Conservation (phyloP, 1,284 basidiomycete species). For the Crepidotus sp. region DNA sequence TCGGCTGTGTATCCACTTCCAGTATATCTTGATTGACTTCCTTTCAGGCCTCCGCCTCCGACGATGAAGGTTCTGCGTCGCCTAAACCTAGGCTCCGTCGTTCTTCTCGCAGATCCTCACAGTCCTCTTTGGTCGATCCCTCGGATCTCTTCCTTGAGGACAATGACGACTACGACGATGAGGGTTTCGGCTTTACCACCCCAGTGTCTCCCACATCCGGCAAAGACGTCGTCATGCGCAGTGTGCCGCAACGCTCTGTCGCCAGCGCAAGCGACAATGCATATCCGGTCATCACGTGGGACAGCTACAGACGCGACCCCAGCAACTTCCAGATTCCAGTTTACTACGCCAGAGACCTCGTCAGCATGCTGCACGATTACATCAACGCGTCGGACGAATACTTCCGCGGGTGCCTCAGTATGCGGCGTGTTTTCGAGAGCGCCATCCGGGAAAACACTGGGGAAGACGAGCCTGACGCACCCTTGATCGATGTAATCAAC, state of each 20-base stretch:
- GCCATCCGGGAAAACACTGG: slow-evolving; percentile 48
- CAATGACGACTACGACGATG: not conserved
- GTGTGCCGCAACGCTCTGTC: not conserved
- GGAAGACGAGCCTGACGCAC: slow-evolving; percentile 57
- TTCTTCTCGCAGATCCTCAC: slow-evolving; percentile 12
- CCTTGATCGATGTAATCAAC: slow-evolving; percentile 58
- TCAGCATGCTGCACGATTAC: slow-evolving; percentile 42
- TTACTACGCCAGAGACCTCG: slow-evolving; percentile 35
- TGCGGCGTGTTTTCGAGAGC: slow-evolving; percentile 44
- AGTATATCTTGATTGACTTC: not conserved
- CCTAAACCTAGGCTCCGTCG: slow-evolving; percentile 3
- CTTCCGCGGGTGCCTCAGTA: slow-evolving; percentile 18
- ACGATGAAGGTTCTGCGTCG: not conserved
- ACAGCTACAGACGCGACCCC: slow-evolving; percentile 23
- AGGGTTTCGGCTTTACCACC: not conserved
- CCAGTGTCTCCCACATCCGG: not conserved
- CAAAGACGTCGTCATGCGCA: not conserved
- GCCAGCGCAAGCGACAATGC: slow-evolving; percentile 21
- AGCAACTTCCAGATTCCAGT: slow-evolving; percentile 24
- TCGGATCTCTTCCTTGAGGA: not conserved
- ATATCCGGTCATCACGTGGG: slow-evolving; percentile 29
- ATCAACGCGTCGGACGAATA: slow-evolving; percentile 33
- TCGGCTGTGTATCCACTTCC: not conserved
- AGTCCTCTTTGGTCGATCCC: slow-evolving; percentile 2
- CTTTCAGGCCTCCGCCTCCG: slow-evolving; percentile 3